Conservation (phyloP, 148 eudicot genomes). For the Chenopodium quinoa region DNA sequence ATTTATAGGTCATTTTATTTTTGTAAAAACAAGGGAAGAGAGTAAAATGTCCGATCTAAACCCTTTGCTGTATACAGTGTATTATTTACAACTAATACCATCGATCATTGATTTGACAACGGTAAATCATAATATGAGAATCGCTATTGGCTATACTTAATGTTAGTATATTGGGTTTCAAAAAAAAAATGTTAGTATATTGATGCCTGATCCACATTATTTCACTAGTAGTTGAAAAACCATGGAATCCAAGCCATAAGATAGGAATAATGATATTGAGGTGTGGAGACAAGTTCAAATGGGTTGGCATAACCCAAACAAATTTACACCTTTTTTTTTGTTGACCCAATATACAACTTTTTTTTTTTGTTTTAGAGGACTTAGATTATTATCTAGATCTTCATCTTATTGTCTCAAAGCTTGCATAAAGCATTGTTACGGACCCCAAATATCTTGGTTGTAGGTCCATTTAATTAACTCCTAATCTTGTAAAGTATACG, state of each 20-base stretch:
- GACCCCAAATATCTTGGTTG: slow-evolving; percentile 9
- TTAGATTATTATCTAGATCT: slow-evolving; percentile 3
- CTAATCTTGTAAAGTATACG: slow-evolving; percentile 11
- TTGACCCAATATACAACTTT: background rate
- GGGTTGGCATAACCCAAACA: slow-evolving; percentile 7
- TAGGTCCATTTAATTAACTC: slow-evolving; percentile 9
- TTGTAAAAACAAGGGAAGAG: no score
- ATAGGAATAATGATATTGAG: slow-evolving; percentile 3
- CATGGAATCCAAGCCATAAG: background rate
- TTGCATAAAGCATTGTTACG: slow-evolving; percentile 6
- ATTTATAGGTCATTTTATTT: no score
- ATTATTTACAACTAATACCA: no score
- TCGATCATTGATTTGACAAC: no score
- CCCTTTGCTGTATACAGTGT: no score
- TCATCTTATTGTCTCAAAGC: background rate
- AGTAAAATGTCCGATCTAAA: no score
- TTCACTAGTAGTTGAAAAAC: background rate
- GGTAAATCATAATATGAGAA: no score
- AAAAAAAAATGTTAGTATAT: no score
- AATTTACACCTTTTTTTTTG: background rate
- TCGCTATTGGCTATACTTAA: no score
- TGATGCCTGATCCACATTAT: no score
- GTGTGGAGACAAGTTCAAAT: slow-evolving; percentile 5
- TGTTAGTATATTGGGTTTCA: no score
- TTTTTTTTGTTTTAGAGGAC: background rate